Base-by-base conservation (phyloP, 2,329 filamentous ascomycete genomes). In the Clonostachys solani region DNA sequence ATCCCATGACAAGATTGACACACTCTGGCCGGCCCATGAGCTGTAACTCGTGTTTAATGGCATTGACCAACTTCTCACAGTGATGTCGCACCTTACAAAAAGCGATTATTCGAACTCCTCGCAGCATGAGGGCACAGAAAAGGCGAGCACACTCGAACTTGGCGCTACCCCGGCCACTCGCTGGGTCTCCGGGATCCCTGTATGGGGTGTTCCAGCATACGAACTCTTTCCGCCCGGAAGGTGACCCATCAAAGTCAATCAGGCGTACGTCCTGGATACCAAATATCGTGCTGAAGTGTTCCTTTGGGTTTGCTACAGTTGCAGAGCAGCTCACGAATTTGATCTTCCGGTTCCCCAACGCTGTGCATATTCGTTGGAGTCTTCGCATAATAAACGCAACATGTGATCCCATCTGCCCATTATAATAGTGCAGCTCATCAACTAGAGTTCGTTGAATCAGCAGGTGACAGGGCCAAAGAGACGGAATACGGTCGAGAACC, bases 191-290 rank as follows among this genome's bases (percentile, higher is more conserved):
- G 0, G 92, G 90, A 55, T 96, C 92, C 62, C 91, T 95, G 65
- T 83, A 96, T 0, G 94, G 94, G 0, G 92, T 96, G 57, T 99
- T 97, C 94, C 94, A 99, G 65, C 92, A 97, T 7, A 99, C 61
- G 49, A 97, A 97, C 59, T 97, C 92, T 62, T 97, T 97, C 18
- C 90, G 78, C 0, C 92, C 68, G 6, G 90, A 90, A 0, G 94
- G 94, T 0, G 92, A 96, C 2, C 94, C 94, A 60, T 99, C 94
- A 58, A 88, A 92, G 59, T 96, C 91, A 1, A 92, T 86, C 41
- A 97, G 66, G 49, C 78, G 82, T 13, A 96, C 89, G 52, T 92
- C 75, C 0, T 91, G 80, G 7, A 96, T 79, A 1, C 92, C 92
- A 55, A 97, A 96, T n/a, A 99, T 87, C 0, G 89, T 89, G 64